Percentiles rank a stretch among this genome's conserved stretches.
Conservation (phyloP, 1,284 basidiomycete species). For the Ceratorhiza oryzae-sativae region DNA sequence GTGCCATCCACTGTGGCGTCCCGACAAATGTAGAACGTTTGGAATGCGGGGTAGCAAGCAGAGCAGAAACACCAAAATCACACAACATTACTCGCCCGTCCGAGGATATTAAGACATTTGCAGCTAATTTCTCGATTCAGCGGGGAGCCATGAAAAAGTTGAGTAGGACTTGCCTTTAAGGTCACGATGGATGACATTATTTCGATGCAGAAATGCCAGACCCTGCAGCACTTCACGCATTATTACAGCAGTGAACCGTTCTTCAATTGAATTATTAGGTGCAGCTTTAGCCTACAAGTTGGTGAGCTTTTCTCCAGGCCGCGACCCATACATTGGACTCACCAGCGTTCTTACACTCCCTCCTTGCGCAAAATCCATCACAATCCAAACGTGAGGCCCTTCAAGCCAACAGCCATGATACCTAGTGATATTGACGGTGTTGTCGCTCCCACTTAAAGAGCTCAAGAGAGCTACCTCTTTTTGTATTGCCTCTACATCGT, state of each 20-base stretch:
- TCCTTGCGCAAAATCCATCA: constrained; percentile 97
- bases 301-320: not conserved
- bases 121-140: constrained; percentile 58
- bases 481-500: constrained; percentile 97
- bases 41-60: constrained; percentile 83
- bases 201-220: constrained; percentile 88
- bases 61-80: constrained; percentile 96
- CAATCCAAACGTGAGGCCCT: constrained; percentile 96
- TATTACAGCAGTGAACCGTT: constrained; percentile 88
- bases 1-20: constrained; percentile 99
- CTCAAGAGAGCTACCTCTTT: constrained; percentile 93
- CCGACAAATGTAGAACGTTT: constrained; percentile 96
- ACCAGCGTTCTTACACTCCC: constrained; percentile 91
- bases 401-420: constrained; percentile 97
- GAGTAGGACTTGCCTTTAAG: constrained; percentile 69
- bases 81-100: constrained; percentile 90
- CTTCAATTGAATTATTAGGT: constrained; percentile 83
- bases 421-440: constrained; percentile 90
- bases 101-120: constrained; percentile 90
- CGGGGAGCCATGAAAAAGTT: not conserved
- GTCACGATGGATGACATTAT: constrained; percentile 95
- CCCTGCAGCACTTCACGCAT: constrained; percentile 88
- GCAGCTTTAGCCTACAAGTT: constrained; percentile 69
- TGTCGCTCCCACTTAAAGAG: constrained; percentile 74
- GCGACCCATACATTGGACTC: constrained; percentile 43